A percentile compares a stretch with the other conserved stretches of the same genome.
Evolutionary conservation across 1,284 basidiomycete species (phyloP).

Genomic region (Ustilago cynodontis): DNA sequence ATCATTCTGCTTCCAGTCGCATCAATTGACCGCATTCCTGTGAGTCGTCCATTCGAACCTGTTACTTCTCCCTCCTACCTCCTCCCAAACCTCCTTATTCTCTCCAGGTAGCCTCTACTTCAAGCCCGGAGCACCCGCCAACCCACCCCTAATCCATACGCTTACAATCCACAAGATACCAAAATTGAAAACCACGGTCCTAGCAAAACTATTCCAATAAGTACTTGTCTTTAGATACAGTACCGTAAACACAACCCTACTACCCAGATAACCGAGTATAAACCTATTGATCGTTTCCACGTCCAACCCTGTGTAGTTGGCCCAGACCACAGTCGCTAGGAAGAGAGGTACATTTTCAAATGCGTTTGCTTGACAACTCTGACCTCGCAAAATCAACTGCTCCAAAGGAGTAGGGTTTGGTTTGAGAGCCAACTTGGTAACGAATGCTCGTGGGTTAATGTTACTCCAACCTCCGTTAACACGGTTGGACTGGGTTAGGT

Average conservation of each 20-base stretch:
- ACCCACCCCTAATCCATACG: slow-evolving; percentile 32
- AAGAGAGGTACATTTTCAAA: slow-evolving; percentile 52
- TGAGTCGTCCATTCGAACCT: too few relatives aligned
- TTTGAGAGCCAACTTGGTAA: slow-evolving; percentile 32
- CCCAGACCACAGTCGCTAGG: slow-evolving; percentile 30
- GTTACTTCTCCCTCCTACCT: too few relatives aligned
- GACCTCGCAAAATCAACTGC: slow-evolving; percentile 53
- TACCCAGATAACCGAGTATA: slow-evolving; percentile 27
- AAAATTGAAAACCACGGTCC: slow-evolving; percentile 47
- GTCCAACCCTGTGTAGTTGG: slow-evolving; percentile 26
- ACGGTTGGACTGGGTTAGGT: slow-evolving; percentile 48
- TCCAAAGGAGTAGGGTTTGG: slow-evolving; percentile 48
- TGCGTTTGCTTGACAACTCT: slow-evolving; percentile 46
- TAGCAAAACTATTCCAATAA: slow-evolving; percentile 35
- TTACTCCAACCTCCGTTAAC: slow-evolving; percentile 63
- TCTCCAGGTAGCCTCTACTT: slow-evolving; percentile 11
- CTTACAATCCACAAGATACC: slow-evolving; percentile 41
- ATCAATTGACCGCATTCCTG: too few relatives aligned
- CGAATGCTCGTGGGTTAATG: slow-evolving; percentile 59
- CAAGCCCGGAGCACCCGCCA: slow-evolving; percentile 13
- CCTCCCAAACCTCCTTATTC: too few relatives aligned
- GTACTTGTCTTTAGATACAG: slow-evolving; percentile 30
- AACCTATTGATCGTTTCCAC: slow-evolving; percentile 31
- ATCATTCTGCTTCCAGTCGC: too few relatives aligned
- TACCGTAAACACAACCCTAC: slow-evolving; percentile 26